Percentiles rank a stretch among this genome's conserved stretches.
Conservation (phyloP, 192 early-diverging fungal species). For the Umbelopsis vinacea region DNA sequence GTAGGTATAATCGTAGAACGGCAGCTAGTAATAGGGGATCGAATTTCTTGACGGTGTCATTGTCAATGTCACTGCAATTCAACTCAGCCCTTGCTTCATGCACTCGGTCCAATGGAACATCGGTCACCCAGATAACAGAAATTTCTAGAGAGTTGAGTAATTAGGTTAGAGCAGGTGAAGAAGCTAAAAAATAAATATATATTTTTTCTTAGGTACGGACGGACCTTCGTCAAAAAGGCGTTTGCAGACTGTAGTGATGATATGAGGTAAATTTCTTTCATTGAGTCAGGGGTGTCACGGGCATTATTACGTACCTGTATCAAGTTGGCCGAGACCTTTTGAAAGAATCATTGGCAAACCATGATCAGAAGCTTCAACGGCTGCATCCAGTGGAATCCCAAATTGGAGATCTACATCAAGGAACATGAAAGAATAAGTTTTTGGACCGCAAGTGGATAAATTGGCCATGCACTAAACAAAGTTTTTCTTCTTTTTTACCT, state of each 20-base stretch:
- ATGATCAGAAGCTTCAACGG: background rate
- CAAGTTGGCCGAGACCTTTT: background rate
- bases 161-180: background rate
- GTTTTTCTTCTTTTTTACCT: slow-evolving; percentile 39
- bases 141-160: slow-evolving; percentile 47
- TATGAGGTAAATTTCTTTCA: too few relatives aligned
- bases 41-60: slow-evolving; percentile 59
- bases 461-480: background rate
- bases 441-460: background rate
- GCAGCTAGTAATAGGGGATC: slow-evolving; percentile 65
- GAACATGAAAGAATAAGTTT: background rate
- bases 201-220: background rate
- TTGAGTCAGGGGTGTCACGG: background rate
- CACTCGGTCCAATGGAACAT: slow-evolving; percentile 57
- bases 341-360: background rate
- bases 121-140: slow-evolving; percentile 62
- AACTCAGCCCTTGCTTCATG: slow-evolving; percentile 67
- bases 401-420: background rate
- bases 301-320: background rate
- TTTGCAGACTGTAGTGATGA: slow-evolving; percentile 6
- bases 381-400: background rate
- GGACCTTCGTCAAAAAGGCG: slow-evolving; percentile 35
- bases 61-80: slow-evolving; percentile 57
- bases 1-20: slow-evolving; percentile 67
- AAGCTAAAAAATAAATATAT: slow-evolving; percentile 3